Conservation (phyloP, 805 yeast genomes). For the Brettanomyces nanus region DNA sequence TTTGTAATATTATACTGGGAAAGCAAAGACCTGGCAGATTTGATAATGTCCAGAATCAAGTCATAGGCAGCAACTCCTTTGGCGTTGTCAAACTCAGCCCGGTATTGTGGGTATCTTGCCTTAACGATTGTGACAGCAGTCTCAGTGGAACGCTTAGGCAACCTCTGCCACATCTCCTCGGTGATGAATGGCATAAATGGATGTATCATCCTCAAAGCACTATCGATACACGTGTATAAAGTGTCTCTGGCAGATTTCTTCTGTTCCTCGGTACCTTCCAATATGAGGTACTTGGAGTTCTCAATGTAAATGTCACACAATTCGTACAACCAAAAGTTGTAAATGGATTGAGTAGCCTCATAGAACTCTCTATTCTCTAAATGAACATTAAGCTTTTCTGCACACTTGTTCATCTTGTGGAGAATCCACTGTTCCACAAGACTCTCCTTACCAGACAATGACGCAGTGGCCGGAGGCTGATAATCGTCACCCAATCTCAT, state of each 20-base stretch:
- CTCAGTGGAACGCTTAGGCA: slow-evolving; percentile 80
- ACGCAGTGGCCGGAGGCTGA: slow-evolving; percentile 60
- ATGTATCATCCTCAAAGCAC: slow-evolving; percentile 84
- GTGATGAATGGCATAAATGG: slow-evolving; percentile 98
- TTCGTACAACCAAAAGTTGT: slow-evolving; percentile 91
- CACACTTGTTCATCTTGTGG: slow-evolving; percentile 69
- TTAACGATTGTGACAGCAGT: slow-evolving; percentile 61
- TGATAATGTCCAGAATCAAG: slow-evolving; percentile 75
- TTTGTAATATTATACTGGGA: slow-evolving; percentile 85
- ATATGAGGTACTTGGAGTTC: slow-evolving; percentile 86
- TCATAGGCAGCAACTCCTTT: slow-evolving; percentile 72
- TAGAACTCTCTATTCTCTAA: slow-evolving; percentile 84
- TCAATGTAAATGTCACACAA: slow-evolving; percentile 97
- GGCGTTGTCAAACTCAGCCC: slow-evolving; percentile 50
- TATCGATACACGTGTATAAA: slow-evolving; percentile 84
- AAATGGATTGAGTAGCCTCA: slow-evolving; percentile 77
- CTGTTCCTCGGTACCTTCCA: slow-evolving; percentile 84
- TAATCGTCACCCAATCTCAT: slow-evolving; percentile 88
- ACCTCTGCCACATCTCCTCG: slow-evolving; percentile 98
- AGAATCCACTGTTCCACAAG: slow-evolving; percentile 96
- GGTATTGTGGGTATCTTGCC: slow-evolving; percentile 71
- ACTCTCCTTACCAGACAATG: slow-evolving; percentile 68
- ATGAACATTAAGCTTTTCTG: slow-evolving; percentile 53
- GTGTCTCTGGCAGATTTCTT: slow-evolving; percentile 89
- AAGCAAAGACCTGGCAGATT: slow-evolving; percentile 84